A percentile compares a stretch with the other conserved stretches of the same genome.
phyloP scores from a whole-genome alignment of 2,329 filamentous ascomycete species.

The Pseudogymnoascus sp. region DNA sequence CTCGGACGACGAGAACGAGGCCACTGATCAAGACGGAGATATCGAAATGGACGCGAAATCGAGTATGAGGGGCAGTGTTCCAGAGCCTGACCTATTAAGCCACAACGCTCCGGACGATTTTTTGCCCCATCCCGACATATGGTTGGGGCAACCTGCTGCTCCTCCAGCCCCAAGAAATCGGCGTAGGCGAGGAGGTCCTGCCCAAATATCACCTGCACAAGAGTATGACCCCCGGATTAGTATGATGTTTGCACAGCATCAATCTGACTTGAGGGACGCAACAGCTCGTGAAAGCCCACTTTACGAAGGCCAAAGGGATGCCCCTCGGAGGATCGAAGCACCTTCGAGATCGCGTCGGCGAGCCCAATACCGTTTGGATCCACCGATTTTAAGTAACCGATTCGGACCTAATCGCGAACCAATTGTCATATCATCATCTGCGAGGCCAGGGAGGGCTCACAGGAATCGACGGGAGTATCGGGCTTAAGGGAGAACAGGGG shows the following conservation, averaged over 20 bases:
- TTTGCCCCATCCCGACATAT: not conserved
- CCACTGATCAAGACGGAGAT: slow-evolving; percentile 31
- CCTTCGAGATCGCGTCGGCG: slow-evolving; percentile 20
- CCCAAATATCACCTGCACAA: slow-evolving; percentile 15
- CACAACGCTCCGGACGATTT: not conserved
- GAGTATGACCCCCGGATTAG: slow-evolving; percentile 29
- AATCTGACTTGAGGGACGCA: slow-evolving; percentile 22
- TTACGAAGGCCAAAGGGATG: slow-evolving; percentile 18
- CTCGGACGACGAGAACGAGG: slow-evolving; percentile 17
- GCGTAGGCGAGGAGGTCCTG: slow-evolving; percentile 15
- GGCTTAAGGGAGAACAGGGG: not conserved
- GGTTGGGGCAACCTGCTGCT: slow-evolving; percentile 18
- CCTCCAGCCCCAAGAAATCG: slow-evolving; percentile 22
- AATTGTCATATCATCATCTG: slow-evolving; percentile 8
- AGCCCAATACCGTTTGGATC: slow-evolving; percentile 21
- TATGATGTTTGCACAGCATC: slow-evolving; percentile 29
- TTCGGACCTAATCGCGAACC: not conserved
- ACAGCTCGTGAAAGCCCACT: slow-evolving; percentile 17
- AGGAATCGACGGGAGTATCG: slow-evolving; percentile 11
- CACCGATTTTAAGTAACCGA: slow-evolving; percentile 3
- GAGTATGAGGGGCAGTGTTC: not conserved
- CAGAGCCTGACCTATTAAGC: not conserved
- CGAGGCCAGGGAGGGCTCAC: slow-evolving; percentile 7
- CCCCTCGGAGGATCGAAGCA: slow-evolving; percentile 19
- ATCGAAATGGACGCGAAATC: slow-evolving; percentile 30